Evolutionary conservation across 495 filamentous ascomycete species (phyloP).

Genomic region (Penicillium odoratum): DNA sequence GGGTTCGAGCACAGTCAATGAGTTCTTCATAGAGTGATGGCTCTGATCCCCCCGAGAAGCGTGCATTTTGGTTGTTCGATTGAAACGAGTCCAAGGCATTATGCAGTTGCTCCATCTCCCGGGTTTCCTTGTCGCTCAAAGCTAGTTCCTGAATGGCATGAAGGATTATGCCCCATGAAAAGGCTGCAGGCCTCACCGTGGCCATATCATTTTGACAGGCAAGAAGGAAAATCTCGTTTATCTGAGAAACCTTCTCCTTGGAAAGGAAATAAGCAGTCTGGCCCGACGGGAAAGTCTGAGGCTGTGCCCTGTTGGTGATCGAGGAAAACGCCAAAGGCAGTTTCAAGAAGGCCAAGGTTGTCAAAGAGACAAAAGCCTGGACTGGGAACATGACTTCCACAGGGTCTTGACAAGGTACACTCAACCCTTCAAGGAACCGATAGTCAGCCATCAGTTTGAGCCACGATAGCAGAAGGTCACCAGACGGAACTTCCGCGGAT

Average conservation of each 20-base stretch:
- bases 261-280: conserved; percentile 62
- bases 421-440: conserved; percentile 61
- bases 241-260: conserved; percentile 57
- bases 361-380: conserved; percentile 65
- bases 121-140: conserved; percentile 54
- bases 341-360: conserved; percentile 74
- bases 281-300: conserved; percentile 17
- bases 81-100: conserved; percentile 57
- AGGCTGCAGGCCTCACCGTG: conserved; percentile 66
- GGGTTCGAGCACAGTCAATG: conserved; percentile 47
- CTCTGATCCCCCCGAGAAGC: conserved; percentile 29
- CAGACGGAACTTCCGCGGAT: conserved; percentile 53
- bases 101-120: conserved; percentile 63
- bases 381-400: conserved; percentile 59
- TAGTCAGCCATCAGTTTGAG: conserved; percentile 65
- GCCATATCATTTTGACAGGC: conserved; percentile 43
- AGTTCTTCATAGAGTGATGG: conserved; percentile 52
- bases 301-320: conserved; percentile 27
- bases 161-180: conserved; percentile 77
- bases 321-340: conserved; percentile 46
- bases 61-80: conserved; percentile 36
- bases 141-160: conserved; percentile 63
- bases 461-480: conserved; percentile 66
- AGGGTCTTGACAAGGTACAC: conserved; percentile 45
- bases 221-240: conserved; percentile 62